phyloP scores from a whole-genome alignment of 208 protist genomes.

The Trypanosoma caninum region DNA sequence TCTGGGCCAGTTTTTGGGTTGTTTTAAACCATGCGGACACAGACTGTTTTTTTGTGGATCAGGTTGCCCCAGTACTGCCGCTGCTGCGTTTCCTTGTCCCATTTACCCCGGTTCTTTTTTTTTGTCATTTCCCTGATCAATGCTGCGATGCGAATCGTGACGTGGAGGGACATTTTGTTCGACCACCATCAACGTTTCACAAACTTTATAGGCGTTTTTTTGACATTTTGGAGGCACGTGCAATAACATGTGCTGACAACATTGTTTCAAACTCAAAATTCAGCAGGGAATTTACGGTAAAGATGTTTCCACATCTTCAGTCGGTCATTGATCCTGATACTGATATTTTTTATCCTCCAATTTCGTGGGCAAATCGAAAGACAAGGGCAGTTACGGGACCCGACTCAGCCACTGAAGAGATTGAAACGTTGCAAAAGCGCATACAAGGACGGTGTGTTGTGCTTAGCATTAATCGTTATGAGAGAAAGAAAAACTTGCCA shows the following conservation, averaged over 20 bases:
- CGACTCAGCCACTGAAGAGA: constrained; percentile 1
- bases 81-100: constrained; percentile 54
- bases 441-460: constrained; percentile 47
- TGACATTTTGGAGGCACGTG: constrained; percentile 74
- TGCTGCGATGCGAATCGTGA: constrained; percentile 83
- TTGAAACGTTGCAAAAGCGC: constrained; percentile 1
- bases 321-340: constrained; percentile 26
- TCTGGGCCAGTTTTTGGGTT: constrained; percentile 52
- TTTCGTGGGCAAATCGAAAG: constrained; percentile 19
- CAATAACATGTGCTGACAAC: constrained; percentile 50
- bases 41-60: constrained; percentile 92
- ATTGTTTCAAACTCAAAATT: constrained; percentile 88
- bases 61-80: constrained; percentile 91
- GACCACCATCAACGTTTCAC: constrained; percentile 22
- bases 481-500: constrained; percentile 96
- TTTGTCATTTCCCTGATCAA: constrained; percentile 98
- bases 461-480: constrained; percentile 98
- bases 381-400: not conserved
- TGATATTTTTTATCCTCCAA: constrained; percentile 82
- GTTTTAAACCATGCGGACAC: constrained; percentile 38
- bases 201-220: constrained; percentile 84
- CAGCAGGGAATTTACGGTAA: constrained; percentile 40
- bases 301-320: constrained; percentile 50
- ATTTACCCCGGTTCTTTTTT: constrained; percentile 92
- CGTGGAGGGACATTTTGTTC: constrained; percentile 30